phyloP scores from a whole-genome alignment of 1,284 basidiomycete genomes.

The Apiotrichum gamsii region DNA sequence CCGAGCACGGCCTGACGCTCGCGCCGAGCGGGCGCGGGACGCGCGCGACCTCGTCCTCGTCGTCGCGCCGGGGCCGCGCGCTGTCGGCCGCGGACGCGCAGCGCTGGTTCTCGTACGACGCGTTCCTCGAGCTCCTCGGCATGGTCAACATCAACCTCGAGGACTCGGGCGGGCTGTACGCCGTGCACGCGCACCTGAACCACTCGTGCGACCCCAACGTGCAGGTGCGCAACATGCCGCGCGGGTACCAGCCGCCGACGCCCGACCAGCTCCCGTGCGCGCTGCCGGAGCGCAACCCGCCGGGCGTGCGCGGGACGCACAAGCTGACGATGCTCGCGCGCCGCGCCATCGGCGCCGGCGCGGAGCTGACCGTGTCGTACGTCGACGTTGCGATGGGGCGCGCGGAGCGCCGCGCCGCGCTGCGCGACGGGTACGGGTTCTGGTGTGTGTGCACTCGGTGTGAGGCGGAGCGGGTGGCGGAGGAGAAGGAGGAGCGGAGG shows the following conservation, averaged over 20 bases:
- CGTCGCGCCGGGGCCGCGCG: slow-evolving; percentile 34
- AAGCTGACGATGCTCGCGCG: slow-evolving; percentile 57
- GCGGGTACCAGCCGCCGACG: slow-evolving; percentile 52
- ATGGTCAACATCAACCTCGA: slow-evolving; percentile 81
- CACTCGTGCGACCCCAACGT: slow-evolving; percentile 74
- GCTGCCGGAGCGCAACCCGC: slow-evolving; percentile 50
- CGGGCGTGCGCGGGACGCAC: slow-evolving; percentile 32
- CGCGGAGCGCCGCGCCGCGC: slow-evolving; percentile 54
- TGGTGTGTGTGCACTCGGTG: slow-evolving; percentile 67
- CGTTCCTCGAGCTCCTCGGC: slow-evolving; percentile 67
- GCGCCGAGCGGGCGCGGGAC: not conserved
- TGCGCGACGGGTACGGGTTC: slow-evolving; percentile 66
- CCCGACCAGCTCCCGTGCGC: slow-evolving; percentile 58
- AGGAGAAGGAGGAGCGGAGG: slow-evolving; percentile 40
- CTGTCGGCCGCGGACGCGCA: slow-evolving; percentile 53
- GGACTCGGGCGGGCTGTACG: slow-evolving; percentile 77
- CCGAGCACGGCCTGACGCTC: slow-evolving; percentile 3
- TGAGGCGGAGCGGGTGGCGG: slow-evolving; percentile 46
- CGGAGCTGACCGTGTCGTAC: slow-evolving; percentile 68
- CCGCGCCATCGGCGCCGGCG: slow-evolving; percentile 58
- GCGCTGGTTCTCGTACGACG: slow-evolving; percentile 65
- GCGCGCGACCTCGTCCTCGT: too few species aligned
- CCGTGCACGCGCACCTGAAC: slow-evolving; percentile 79
- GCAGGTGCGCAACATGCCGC: slow-evolving; percentile 48
- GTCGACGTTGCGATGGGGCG: slow-evolving; percentile 61